Conservation (phyloP, 441 rosid species). For the Eruca vesicaria region DNA sequence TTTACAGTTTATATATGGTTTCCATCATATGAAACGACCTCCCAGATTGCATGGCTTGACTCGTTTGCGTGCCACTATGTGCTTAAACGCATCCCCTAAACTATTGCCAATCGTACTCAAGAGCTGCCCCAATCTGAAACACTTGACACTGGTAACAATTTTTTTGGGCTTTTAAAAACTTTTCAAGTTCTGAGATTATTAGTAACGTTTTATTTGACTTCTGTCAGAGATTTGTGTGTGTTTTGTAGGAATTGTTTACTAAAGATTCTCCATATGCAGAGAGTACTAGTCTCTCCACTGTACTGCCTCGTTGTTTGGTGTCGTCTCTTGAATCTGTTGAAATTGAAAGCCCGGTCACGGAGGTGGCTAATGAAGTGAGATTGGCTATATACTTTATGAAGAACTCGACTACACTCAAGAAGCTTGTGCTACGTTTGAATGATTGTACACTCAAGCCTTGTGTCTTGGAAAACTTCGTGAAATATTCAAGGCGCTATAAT, state of each 20-base stretch:
- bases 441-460: neutral
- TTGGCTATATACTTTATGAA: slow-evolving; percentile 8
- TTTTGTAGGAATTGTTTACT: neutral
- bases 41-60: slow-evolving; percentile 1
- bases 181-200: neutral
- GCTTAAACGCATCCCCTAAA: neutral
- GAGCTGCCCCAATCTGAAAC: neutral
- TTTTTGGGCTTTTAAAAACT: neutral
- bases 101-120: slow-evolving; percentile 2
- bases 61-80: neutral
- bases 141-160: neutral
- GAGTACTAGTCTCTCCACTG: neutral
- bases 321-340: slow-evolving; percentile 19
- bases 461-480: neutral
- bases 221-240: neutral
- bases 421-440: slow-evolving; percentile 9
- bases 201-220: too few relatives aligned
- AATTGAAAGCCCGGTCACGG: neutral
- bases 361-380: neutral
- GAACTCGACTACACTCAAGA: slow-evolving; percentile 5
- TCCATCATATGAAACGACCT: neutral
- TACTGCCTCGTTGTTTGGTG: slow-evolving; percentile 9
- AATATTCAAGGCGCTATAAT: neutral
- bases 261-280: too few relatives aligned
- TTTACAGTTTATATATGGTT: neutral